Evolutionary conservation across 2,329 filamentous ascomycete genomes (phyloP).

Genomic region (Aspergillus novofumigatus): DNA sequence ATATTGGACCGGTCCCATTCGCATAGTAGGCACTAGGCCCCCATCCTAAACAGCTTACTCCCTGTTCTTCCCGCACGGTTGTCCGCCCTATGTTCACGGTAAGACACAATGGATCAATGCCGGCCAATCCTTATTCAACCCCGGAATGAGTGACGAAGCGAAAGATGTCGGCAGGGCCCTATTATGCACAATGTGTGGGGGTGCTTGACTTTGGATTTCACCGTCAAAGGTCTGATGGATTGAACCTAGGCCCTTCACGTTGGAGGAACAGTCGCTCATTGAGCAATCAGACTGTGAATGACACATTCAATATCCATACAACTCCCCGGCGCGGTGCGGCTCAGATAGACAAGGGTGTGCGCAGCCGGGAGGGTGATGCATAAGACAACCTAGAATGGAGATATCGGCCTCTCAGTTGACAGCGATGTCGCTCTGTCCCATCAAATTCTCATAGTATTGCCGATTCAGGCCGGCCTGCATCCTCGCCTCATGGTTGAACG

Average conservation of each 20-base stretch:
- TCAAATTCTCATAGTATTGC: constrained; percentile 38
- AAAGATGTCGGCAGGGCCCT: not conserved
- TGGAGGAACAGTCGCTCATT: too few relatives aligned
- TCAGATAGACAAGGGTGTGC: too few relatives aligned
- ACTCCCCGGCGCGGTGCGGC: too few relatives aligned
- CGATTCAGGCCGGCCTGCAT: constrained; percentile 43
- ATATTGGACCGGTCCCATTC: too few relatives aligned
- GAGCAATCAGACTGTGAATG: too few relatives aligned
- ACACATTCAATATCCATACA: too few relatives aligned
- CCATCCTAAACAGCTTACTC: not conserved
- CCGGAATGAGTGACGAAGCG: not conserved
- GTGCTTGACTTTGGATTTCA: too few relatives aligned
- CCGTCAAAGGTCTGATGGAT: too few relatives aligned
- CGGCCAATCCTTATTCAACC: not conserved
- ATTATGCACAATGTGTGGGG: not conserved
- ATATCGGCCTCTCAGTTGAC: not conserved
- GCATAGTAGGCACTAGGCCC: too few relatives aligned
- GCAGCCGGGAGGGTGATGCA: too few relatives aligned
- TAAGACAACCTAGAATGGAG: not conserved
- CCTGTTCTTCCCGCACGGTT: not conserved
- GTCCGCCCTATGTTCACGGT: not conserved
- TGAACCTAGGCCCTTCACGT: too few relatives aligned
- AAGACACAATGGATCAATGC: not conserved
- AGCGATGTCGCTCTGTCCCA: not conserved
- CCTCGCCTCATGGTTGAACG: constrained; percentile 45